Evolutionary conservation across 768 basidiomycete species (phyloP), one percentile per base, ranked within the genome.

Genomic region (Lenzites betulinus): DNA sequence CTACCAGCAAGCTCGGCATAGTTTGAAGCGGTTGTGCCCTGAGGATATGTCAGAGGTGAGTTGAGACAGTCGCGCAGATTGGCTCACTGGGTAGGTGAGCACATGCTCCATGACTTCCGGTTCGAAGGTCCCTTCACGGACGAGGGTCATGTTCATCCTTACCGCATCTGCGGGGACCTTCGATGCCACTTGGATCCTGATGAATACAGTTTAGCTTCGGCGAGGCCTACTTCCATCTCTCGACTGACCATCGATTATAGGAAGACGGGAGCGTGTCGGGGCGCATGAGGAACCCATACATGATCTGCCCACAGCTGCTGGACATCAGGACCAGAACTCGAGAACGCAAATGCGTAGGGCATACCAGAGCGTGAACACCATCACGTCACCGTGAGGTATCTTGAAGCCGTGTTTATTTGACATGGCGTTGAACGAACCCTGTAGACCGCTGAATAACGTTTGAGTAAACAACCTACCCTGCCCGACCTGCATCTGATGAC

Each of bases 261-360:
- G 89, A 88, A 49, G 76, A 76, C n/a, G 92, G 86, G 23, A 96
- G 83, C 3, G 93, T 93, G 59, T 95, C 92, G 18, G 92, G 93
- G 41, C 89, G 81, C 38, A 92, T 70, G 28, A 93, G 76, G 68
- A 85, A 90, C 2, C 80, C 87, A 69, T 92, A 95, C 70, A 93
- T 75, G 70, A 98, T 96, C 73, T 96, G 94, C 3, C 86, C 88
- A 66, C 87, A 95, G 16, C 90, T 92, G 22, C 4, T 2, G 18
- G 28, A 23, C n/a, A 18, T 12, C n/a, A 38, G 22, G 18, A 36
- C 23, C 26, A 38, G 12, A 25, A 58, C 16, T 59, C 58, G 25
- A 39, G 3, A 22, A 39, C 23, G 1, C 22, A 11, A 20, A n/a
- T 5, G 35, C 18, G n/a, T n/a, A 9, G 16, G 13, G 72, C 82